Conservation (phyloP, 2,329 filamentous ascomycete genomes). For the Cercospora sp. region DNA sequence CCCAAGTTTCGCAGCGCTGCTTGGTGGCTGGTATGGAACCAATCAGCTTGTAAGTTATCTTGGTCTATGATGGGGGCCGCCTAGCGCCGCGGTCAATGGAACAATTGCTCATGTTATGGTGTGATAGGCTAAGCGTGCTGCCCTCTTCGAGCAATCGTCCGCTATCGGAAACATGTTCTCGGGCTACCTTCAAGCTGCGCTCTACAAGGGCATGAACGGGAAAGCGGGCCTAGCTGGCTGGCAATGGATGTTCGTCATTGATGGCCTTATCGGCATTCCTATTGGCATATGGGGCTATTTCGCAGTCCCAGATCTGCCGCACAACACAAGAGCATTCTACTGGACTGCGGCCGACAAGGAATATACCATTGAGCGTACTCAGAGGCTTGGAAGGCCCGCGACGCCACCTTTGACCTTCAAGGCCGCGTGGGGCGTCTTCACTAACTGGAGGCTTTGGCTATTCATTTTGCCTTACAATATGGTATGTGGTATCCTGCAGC, state of each 20-base stretch:
- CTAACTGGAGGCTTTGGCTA: conserved; percentile 21
- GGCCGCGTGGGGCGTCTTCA: conserved; percentile 11
- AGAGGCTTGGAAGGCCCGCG: conserved; percentile 11
- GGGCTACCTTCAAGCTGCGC: conserved; percentile 57
- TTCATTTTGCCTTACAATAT: conserved; percentile 18
- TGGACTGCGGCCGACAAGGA: conserved; percentile 35
- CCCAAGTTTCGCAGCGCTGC: conserved; percentile 13
- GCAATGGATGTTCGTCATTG: conserved; percentile 52
- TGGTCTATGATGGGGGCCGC: background rate
- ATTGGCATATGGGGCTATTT: conserved; percentile 54
- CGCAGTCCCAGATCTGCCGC: conserved; percentile 52
- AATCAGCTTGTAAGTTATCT: conserved; percentile 7
- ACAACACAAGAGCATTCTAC: conserved; percentile 54
- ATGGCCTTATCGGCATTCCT: conserved; percentile 56
- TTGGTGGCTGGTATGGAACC: conserved; percentile 16
- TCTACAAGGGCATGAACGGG: conserved; percentile 51
- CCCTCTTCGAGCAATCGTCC: conserved; percentile 54
- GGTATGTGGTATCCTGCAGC: background rate
- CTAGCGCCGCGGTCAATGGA: background rate
- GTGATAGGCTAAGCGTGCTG: conserved; percentile 46
- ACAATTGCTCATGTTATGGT: background rate
- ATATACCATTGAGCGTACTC: conserved; percentile 18
- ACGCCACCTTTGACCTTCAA: conserved; percentile 16
- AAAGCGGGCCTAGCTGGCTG: background rate
- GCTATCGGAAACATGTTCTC: conserved; percentile 51